Conservation (phyloP, 805 yeast species). For the Yamadazyma tumulicola region DNA sequence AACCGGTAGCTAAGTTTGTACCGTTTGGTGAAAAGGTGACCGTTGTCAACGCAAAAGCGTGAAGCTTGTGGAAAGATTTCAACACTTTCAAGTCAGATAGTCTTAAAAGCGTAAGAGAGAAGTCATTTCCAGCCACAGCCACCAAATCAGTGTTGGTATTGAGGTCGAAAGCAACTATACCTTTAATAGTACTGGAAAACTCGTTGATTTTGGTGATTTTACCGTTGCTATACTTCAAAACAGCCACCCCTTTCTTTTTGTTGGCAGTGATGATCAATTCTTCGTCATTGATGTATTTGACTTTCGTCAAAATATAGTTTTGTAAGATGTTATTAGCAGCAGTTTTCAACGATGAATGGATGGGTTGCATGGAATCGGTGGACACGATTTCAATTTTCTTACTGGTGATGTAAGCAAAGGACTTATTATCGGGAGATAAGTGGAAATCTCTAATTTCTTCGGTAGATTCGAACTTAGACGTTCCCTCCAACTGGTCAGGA, state of each 20-base stretch:
- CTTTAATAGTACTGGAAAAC: constrained; percentile 48
- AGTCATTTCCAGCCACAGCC: constrained; percentile 63
- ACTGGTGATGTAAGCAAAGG: constrained; percentile 61
- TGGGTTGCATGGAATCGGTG: constrained; percentile 20
- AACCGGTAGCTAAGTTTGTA: constrained; percentile 61
- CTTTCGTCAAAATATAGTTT: constrained; percentile 36
- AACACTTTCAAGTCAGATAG: constrained; percentile 49
- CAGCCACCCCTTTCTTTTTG: constrained; percentile 35
- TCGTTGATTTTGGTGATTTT: constrained; percentile 40
- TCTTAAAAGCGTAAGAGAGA: constrained; percentile 57
- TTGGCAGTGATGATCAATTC: constrained; percentile 33
- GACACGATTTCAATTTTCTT: constrained; percentile 51
- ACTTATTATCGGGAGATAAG: constrained; percentile 56
- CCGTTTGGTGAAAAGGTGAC: constrained; percentile 70
- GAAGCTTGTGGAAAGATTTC: constrained; percentile 57
- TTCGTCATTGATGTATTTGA: constrained; percentile 36
- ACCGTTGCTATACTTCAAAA: constrained; percentile 43
- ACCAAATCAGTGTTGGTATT: constrained; percentile 41
- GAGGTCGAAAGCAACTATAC: constrained; percentile 50
- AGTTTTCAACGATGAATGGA: constrained; percentile 21
- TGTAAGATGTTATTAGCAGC: constrained; percentile 17
- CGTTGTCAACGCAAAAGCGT: constrained; percentile 73
- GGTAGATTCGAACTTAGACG: constrained; percentile 47
- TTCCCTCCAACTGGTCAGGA: constrained; percentile 49
- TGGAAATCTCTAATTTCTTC: constrained; percentile 59